Percentiles rank a stretch among this genome's conserved stretches.
These are phyloP conservation scores for Medicago ruthenica DNA, from an alignment of 306 rosid genomes.

Conservation along the genomic window DNA sequence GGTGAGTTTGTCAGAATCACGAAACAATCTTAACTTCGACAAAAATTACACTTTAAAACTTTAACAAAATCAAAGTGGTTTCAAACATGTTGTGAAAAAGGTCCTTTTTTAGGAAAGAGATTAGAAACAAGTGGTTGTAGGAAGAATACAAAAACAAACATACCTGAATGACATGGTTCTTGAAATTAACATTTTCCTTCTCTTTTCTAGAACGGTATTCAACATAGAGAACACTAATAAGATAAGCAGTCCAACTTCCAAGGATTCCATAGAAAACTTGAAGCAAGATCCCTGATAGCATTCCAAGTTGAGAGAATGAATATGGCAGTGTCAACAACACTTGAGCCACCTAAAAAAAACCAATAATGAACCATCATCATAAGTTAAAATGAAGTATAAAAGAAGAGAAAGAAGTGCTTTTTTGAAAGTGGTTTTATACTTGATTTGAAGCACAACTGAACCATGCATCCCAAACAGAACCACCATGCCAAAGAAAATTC, in stretches of 20 bases:
- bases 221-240: slow-evolving; percentile 87
- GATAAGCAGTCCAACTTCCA: slow-evolving; percentile 99
- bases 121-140: slow-evolving; percentile 30
- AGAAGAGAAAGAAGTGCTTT: neutral
- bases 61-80: too few species aligned
- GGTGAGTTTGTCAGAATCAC: neutral
- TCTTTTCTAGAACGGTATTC: slow-evolving; percentile 90
- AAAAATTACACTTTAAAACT: too few species aligned
- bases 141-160: neutral
- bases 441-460: slow-evolving; percentile 99
- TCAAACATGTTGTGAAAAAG: too few species aligned
- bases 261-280: slow-evolving; percentile 85
- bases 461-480: slow-evolving; percentile 99
- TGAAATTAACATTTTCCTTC: slow-evolving; percentile 87
- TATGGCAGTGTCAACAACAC: slow-evolving; percentile 94
- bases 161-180: slow-evolving; percentile 98
- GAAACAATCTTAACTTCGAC: neutral
- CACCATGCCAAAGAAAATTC: slow-evolving; percentile 91
- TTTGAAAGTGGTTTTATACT: slow-evolving; percentile 48
- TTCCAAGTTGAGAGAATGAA: slow-evolving; percentile 96
- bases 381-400: neutral
- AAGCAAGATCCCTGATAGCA: slow-evolving; percentile 79
- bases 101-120: slow-evolving; percentile 5
- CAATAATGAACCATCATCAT: neutral
- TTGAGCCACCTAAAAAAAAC: slow-evolving; percentile 79